These are phyloP conservation scores for Tritrichomonas musculus DNA, from an alignment of 208 protist species.

Conservation along the genomic window DNA sequence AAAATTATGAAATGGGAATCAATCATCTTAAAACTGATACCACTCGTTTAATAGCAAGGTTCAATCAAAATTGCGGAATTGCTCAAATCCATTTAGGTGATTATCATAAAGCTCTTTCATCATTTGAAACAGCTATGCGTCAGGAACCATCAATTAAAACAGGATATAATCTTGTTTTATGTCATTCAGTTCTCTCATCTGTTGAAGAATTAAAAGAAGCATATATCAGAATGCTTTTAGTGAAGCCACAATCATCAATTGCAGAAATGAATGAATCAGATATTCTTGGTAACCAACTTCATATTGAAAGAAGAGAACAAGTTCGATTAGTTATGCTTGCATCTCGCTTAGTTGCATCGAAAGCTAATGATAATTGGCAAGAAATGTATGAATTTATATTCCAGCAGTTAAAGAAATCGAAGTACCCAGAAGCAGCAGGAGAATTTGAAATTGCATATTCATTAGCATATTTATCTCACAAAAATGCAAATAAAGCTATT, in stretches of 20 bases:
- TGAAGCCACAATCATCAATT: neutral
- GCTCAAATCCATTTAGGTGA: neutral
- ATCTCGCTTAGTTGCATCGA: neutral
- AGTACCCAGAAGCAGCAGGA: constrained; percentile 16
- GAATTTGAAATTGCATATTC: constrained; percentile 22
- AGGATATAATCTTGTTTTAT: constrained; percentile 20
- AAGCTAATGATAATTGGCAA: neutral
- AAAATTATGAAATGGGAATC: constrained; percentile 27
- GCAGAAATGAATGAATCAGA: neutral
- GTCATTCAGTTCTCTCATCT: neutral
- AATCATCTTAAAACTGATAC: neutral
- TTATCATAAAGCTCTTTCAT: neutral
- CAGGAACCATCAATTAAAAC: neutral
- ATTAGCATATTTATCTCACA: neutral
- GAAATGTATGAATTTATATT: neutral
- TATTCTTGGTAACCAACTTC: neutral
- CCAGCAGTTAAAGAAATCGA: neutral
- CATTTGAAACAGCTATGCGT: neutral
- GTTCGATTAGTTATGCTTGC: constrained; percentile 23
- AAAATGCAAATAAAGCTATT: neutral
- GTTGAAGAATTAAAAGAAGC: neutral
- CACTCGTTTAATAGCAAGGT: neutral
- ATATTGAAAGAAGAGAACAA: neutral
- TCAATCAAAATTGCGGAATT: neutral
- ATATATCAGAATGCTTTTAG: neutral